Base-by-base conservation (phyloP, 2,329 filamentous ascomycete genomes). In the Claviceps citrina region DNA sequence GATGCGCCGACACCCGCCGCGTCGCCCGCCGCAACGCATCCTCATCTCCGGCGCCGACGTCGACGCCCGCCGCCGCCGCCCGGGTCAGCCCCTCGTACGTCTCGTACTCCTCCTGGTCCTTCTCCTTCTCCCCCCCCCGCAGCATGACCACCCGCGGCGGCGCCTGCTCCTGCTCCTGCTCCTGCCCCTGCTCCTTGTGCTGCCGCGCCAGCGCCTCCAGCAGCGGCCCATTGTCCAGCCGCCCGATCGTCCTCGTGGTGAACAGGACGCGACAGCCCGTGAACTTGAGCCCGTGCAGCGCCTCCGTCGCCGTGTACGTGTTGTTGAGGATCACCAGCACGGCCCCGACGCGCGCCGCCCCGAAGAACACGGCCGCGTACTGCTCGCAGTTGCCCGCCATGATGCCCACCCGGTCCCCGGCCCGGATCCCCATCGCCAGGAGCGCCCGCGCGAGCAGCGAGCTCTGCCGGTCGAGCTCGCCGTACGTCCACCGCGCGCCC, bases 301-400 rank as follows among this genome's bases (percentile, higher is more conserved):
- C 76, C 59, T 87, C 82, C 1, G 70, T 73, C 2, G 77, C 68
- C 1, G 82, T 87, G 54, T 87, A 87, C 0, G 81, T 87, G 60
- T 85, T 87, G 62, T 87, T 87, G 47, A 87, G 63, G 33, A 86
- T 84, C 22, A 86, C 81, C 39, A 86, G 64, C 34, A 81, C 76
- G 35, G 71, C 76, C 8, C 78, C 78, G 15, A 81, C 68, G 35
- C 73, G 68, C 31, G 77, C 75, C 9, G 76, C 78, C 3, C 78
- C 80, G 48, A 85, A 84, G 64, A 84, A 83, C 13, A 84, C 69
- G 3, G 79, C 70, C 24, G 81, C 60, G 76, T 89, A 89, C 73
- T 93, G 68, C 71, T 93, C 62, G 67, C 86, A 64, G 72, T 93
- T 62, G 64, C 86, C 51, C 59, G 81, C 80, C 76, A 85, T 84